A percentile compares a stretch with the other conserved stretches of the same genome.
phyloP scores from a whole-genome alignment of 208 protist species.

The Strigomonas galati region DNA sequence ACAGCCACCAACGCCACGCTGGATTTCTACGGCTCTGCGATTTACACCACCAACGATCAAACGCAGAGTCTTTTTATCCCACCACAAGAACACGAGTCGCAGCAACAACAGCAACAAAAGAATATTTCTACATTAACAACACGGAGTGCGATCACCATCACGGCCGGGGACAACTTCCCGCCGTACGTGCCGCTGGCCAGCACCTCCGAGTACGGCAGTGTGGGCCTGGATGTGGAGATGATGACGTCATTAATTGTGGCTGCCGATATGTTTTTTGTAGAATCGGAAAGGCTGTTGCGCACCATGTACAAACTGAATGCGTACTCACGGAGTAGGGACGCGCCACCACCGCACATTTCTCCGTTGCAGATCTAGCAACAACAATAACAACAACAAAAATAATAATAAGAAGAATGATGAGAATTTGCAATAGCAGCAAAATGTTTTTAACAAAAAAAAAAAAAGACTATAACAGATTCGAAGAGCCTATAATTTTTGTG shows the following conservation, averaged over 20 bases:
- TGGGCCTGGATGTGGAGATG: constrained; percentile 58
- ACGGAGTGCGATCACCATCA: too few relatives aligned
- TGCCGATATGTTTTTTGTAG: constrained; percentile 54
- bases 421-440: not conserved
- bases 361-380: constrained; percentile 41
- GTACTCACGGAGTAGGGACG: constrained; percentile 14
- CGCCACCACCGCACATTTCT: too few relatives aligned
- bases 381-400: constrained; percentile 2
- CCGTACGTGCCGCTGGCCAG: constrained; percentile 16
- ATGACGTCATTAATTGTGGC: constrained; percentile 53
- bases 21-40: not conserved
- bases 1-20: not conserved
- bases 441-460: constrained; percentile 4
- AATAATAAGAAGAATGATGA: constrained; percentile 1
- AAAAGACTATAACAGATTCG: not conserved
- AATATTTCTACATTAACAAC: too few relatives aligned
- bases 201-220: not conserved
- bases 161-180: not conserved
- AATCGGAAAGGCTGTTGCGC: constrained; percentile 45
- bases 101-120: too few relatives aligned
- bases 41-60: constrained; percentile 3
- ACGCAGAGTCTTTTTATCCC: too few relatives aligned
- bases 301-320: constrained; percentile 46
- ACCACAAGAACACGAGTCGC: constrained; percentile 28
- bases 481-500: not conserved